These are phyloP conservation scores for Fraxinus pennsylvanica DNA, from an alignment of 257 asterid species.

Conservation along the genomic window DNA sequence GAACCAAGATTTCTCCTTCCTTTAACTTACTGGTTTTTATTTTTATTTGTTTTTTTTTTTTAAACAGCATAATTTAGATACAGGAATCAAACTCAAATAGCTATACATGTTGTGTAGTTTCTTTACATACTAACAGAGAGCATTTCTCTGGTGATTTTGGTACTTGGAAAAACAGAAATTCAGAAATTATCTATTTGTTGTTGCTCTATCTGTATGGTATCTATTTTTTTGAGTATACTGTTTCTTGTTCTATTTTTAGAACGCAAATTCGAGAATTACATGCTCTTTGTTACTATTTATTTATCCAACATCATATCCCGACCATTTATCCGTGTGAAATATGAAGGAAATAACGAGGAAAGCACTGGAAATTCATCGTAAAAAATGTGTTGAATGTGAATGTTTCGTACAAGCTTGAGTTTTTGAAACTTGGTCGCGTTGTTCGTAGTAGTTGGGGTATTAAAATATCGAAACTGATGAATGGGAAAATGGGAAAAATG, in stretches of 20 bases:
- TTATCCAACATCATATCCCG: neutral
- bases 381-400: neutral
- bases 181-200: neutral
- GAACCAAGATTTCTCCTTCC: neutral
- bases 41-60: conserved; percentile 3
- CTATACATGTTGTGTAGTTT: neutral
- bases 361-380: neutral
- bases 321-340: too few relatives aligned
- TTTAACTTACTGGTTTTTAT: conserved; percentile 12
- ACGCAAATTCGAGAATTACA: neutral
- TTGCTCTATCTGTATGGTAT: neutral
- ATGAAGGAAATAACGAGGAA: neutral
- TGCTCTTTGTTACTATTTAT: neutral
- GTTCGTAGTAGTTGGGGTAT: neutral
- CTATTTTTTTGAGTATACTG: neutral
- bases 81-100: conserved; percentile 12
- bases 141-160: neutral
- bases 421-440: neutral
- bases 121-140: neutral
- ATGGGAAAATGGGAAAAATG: neutral
- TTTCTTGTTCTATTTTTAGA: neutral
- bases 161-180: neutral
- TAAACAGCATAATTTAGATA: conserved; percentile 23
- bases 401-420: neutral
- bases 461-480: neutral